Conservation (phyloP, 768 basidiomycete genomes). For the Pisolithus orientalis region DNA sequence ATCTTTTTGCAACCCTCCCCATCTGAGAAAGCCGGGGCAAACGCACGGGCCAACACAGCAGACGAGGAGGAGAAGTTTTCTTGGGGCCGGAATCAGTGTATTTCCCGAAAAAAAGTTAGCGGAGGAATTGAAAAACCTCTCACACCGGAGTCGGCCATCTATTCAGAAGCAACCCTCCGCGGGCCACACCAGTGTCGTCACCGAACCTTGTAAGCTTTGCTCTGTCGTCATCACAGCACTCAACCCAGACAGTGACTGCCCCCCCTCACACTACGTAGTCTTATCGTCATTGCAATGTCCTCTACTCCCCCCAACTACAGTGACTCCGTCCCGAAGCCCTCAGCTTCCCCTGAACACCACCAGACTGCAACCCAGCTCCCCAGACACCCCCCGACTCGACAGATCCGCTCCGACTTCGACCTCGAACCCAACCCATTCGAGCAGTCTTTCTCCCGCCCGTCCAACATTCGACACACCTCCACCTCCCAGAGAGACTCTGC, state of each 20-base stretch:
- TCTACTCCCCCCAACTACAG: conserved; percentile 27
- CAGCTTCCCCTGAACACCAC: conserved; percentile 2
- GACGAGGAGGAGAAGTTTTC: conserved; percentile 6
- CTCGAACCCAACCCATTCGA: conserved; percentile 93
- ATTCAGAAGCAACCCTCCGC: neutral
- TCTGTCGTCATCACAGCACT: conserved; percentile 20
- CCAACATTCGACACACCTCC: conserved; percentile 43
- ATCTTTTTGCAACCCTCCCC: conserved; percentile 29
- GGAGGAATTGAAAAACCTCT: conserved; percentile 1
- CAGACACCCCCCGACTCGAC: conserved; percentile 25
- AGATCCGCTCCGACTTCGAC: conserved; percentile 61
- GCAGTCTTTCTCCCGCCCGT: conserved; percentile 75
- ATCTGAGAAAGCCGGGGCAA: conserved; percentile 16
- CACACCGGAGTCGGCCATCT: conserved; percentile 9
- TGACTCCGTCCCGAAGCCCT: conserved; percentile 20
- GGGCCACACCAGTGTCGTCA: conserved; percentile 16
- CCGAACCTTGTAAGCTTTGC: conserved; percentile 10
- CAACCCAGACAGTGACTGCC: neutral
- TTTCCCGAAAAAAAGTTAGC: neutral
- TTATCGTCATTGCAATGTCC: conserved; percentile 22
- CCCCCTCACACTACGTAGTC: conserved; percentile 6
- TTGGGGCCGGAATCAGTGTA: neutral
- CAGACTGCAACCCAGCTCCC: neutral
- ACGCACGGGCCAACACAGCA: conserved; percentile 25
- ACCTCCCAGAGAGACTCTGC: conserved; percentile 28